Percentiles rank a stretch among this genome's conserved stretches.
Conservation (phyloP, 768 basidiomycete genomes). For the Dioszegia hungarica region DNA sequence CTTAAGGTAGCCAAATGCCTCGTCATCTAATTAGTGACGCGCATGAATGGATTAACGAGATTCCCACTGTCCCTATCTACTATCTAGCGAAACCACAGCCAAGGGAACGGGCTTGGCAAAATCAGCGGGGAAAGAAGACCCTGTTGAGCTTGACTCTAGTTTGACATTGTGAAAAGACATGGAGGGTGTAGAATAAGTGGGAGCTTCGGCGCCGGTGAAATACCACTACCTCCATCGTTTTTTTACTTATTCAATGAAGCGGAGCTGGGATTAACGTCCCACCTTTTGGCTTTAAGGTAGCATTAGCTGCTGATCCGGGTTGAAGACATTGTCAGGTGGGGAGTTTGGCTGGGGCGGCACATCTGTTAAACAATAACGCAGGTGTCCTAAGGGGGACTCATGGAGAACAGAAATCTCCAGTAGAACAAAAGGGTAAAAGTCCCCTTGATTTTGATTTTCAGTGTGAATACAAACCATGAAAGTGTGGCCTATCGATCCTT, state of each 20-base stretch:
- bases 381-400: slow-evolving; percentile 75
- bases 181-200: slow-evolving; percentile 76
- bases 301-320: slow-evolving; percentile 63
- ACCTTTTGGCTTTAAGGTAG: slow-evolving; percentile 68
- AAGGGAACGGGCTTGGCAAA: slow-evolving; percentile 44
- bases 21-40: slow-evolving; percentile 51
- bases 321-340: slow-evolving; percentile 74
- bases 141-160: slow-evolving; percentile 83
- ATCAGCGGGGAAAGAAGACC: slow-evolving; percentile 62
- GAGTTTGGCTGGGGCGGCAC: slow-evolving; percentile 77
- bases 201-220: slow-evolving; percentile 72
- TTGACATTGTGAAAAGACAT: slow-evolving; percentile 80
- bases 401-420: slow-evolving; percentile 73
- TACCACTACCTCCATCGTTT: slow-evolving; percentile 76
- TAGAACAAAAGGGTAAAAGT: slow-evolving; percentile 77
- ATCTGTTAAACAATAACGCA: slow-evolving; percentile 75
- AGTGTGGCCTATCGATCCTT: slow-evolving; percentile 80
- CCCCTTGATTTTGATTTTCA: slow-evolving; percentile 77
- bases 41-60: slow-evolving; percentile 41
- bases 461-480: slow-evolving; percentile 76
- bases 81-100: slow-evolving; percentile 55
- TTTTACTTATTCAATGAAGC: slow-evolving; percentile 74
- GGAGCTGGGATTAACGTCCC: slow-evolving; percentile 66
- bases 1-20: slow-evolving; percentile 73
- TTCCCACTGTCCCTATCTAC: slow-evolving; percentile 51